Base-by-base conservation (phyloP, 331 rosid species). In the Saraca asoca region DNA sequence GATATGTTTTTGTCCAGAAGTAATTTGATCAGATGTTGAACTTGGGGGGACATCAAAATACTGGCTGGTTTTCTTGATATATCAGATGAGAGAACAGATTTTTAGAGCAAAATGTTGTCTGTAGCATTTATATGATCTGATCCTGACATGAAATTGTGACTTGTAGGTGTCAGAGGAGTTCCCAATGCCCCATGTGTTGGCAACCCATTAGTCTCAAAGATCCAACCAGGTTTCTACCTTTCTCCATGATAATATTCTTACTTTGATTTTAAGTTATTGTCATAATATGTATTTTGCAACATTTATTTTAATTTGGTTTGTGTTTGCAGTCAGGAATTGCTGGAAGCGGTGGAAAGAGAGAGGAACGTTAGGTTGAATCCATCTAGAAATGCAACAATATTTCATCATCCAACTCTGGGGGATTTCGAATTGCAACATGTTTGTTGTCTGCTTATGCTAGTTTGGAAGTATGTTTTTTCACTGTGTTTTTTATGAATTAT, bases 121-220 rank as follows among this genome's bases (percentile, higher is more conserved):
- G 44, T 64, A 48, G 43, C 58, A 35, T 57, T 68, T 73, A 43
- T 49, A 57, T 46, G n/a, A n/a, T n/a, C n/a, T n/a, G n/a, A n/a
- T n/a, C n/a, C n/a, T n/a, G n/a, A n/a, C n/a, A n/a, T n/a, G 57
- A 16, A 31, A 60, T 44, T 71, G 5, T 61, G 48, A 66, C 54
- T 58, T 64, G 62, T 70, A 94, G 98, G 98, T 94, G 92, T 64
- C 98, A 94, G 62, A 85, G 98, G 82, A 94, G 98, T 81, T 88
- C 98, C 18, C 98, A 94, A 61, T 94, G 98, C 68, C 98, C 98
- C 59, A 93, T 93, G 98, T 93, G 98, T 75, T 93, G 97, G 97
- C 98, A 93, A 69, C 9, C 91, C 42, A 84, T 93, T 77, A 85
- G 95, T 80, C 91, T 93, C 71, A 93, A 93, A 85, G 98, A 93